These are phyloP conservation scores for Didymella lethalis DNA, from an alignment of 2,329 filamentous ascomycete genomes.

Conservation along the genomic window DNA sequence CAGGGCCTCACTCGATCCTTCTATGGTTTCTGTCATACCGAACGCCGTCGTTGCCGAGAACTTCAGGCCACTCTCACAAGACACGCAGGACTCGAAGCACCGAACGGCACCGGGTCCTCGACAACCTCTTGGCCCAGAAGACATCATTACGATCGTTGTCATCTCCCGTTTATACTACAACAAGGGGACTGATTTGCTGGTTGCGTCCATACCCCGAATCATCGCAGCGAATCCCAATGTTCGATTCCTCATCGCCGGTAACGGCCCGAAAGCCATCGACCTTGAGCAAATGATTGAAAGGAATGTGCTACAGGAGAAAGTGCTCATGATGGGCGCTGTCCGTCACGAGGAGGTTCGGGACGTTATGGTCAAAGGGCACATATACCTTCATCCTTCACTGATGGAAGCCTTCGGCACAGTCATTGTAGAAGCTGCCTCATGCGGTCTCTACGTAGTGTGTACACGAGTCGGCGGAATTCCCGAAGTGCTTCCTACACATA, in stretches of 20 bases:
- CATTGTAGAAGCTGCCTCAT: constrained; percentile 95
- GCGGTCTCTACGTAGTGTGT: constrained; percentile 94
- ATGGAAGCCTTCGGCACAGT: constrained; percentile 98
- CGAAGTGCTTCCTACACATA: constrained; percentile 92
- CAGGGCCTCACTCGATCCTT: constrained; percentile 88
- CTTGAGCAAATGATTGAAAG: constrained; percentile 98
- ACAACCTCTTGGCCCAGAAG: constrained; percentile 77
- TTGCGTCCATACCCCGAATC: constrained; percentile 92
- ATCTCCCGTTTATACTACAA: constrained; percentile 98
- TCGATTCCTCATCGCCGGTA: constrained; percentile 95
- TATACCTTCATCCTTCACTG: constrained; percentile 92
- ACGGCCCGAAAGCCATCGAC: constrained; percentile 95
- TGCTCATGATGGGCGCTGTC: constrained; percentile 89
- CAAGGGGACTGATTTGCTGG: constrained; percentile 96
- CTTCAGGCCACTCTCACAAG: constrained; percentile 74
- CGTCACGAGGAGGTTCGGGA: constrained; percentile 96
- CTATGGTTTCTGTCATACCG: constrained; percentile 97
- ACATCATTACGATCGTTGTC: constrained; percentile 94
- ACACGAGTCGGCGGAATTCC: constrained; percentile 97
- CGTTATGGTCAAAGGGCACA: constrained; percentile 96
- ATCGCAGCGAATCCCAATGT: constrained; percentile 89
- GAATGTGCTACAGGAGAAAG: constrained; percentile 90
- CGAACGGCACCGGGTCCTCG: constrained; percentile 61
- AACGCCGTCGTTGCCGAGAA: constrained; percentile 98
- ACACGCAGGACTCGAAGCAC: constrained; percentile 30